These are phyloP conservation scores for Crithidia sp. DNA, from an alignment of 208 protist genomes.

Conservation along the genomic window DNA sequence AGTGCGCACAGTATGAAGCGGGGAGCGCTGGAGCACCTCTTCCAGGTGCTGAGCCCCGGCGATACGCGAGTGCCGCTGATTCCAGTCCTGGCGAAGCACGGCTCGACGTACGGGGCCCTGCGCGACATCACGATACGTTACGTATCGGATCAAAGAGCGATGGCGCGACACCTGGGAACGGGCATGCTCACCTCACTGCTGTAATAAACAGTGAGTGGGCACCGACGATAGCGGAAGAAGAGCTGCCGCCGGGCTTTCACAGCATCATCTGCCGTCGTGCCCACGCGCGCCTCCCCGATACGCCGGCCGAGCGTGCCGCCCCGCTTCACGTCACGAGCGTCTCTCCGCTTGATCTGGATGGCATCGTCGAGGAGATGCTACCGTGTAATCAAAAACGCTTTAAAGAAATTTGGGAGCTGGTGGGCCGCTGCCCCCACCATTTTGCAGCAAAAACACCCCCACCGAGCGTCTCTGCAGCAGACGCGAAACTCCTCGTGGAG, in stretches of 20 bases:
- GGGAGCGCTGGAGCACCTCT: constrained; percentile 14
- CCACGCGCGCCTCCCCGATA: constrained; percentile 13
- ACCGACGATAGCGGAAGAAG: not conserved
- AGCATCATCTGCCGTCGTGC: constrained; percentile 11
- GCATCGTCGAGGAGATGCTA: not conserved
- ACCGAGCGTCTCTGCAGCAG: no score
- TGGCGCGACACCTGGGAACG: constrained; percentile 26
- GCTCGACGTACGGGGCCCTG: not conserved
- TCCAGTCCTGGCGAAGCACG: constrained; percentile 30
- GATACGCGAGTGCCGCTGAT: not conserved
- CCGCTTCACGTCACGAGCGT: constrained; percentile 3
- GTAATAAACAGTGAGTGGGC: constrained; percentile 21
- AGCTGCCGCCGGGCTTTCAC: not conserved
- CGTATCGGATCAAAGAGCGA: not conserved
- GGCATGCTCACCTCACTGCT: constrained; percentile 18
- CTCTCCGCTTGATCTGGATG: not conserved
- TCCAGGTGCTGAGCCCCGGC: not conserved
- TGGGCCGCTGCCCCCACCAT: not conserved
- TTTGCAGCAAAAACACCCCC: no score
- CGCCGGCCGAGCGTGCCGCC: not conserved
- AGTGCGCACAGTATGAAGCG: constrained; percentile 33
- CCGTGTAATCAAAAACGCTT: not conserved
- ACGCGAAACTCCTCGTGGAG: no score
- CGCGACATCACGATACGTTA: constrained; percentile 26
- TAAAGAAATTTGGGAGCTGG: not conserved